Conservation (phyloP, 164 flowering plant species). For the Vitis labrusca region DNA sequence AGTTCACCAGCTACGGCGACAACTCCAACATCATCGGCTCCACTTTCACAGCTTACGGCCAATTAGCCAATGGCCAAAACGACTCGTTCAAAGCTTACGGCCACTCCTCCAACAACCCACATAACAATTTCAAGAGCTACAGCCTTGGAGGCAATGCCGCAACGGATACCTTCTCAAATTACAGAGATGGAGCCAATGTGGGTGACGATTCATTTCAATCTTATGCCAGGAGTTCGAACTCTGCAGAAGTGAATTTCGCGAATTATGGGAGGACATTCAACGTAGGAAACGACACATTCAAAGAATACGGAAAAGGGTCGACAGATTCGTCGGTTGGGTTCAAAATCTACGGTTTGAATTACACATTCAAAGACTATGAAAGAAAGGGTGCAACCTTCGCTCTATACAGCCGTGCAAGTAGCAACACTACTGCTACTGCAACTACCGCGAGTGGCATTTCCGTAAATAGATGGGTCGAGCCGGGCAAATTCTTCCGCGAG, state of each 20-base stretch:
- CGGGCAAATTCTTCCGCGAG: constrained; percentile 85
- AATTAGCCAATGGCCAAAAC: constrained; percentile 46
- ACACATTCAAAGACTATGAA: constrained; percentile 51
- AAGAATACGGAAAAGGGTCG: constrained; percentile 62
- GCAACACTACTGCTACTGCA: background rate
- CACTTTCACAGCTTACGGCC: constrained; percentile 54
- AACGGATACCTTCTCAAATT: constrained; percentile 43
- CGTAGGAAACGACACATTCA: constrained; percentile 59
- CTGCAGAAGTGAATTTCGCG: constrained; percentile 43
- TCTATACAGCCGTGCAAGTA: constrained; percentile 32
- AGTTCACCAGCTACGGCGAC: constrained; percentile 50
- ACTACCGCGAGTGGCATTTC: constrained; percentile 20
- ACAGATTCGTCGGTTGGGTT: constrained; percentile 37
- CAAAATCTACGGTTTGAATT: constrained; percentile 49
- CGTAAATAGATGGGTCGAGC: constrained; percentile 59
- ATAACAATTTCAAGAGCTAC: constrained; percentile 56
- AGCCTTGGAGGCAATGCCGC: constrained; percentile 49
- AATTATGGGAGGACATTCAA: constrained; percentile 79
- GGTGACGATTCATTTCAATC: constrained; percentile 71
- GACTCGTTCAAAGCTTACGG: constrained; percentile 64
- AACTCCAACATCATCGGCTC: constrained; percentile 56
- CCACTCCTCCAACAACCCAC: constrained; percentile 51
- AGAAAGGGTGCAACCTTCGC: constrained; percentile 43
- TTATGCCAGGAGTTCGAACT: constrained; percentile 54
- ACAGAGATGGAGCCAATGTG: constrained; percentile 66